Percentiles rank a stretch among this genome's conserved stretches.
phyloP scores from a whole-genome alignment of 768 basidiomycete species.

The Phaeolepiota aurea region DNA sequence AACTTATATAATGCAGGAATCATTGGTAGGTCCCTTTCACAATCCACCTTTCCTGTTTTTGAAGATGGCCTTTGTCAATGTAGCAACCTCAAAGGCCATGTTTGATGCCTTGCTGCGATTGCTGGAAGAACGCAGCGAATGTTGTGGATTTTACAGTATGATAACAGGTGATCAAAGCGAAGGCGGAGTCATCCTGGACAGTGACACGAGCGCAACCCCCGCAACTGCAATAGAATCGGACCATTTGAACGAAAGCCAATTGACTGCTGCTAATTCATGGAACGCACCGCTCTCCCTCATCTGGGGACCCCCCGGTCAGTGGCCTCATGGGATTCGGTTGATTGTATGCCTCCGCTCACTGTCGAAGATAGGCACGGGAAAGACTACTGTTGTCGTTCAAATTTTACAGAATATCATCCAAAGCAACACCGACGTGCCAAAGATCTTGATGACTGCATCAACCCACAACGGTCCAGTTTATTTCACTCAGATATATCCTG shows the following conservation, averaged over 20 bases:
- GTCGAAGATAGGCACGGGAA: slow-evolving; percentile 48
- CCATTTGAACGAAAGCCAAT: slow-evolving; percentile 48
- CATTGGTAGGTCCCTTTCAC: slow-evolving; percentile 32
- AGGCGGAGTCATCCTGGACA: slow-evolving; percentile 2
- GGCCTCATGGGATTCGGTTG: too few relatives aligned
- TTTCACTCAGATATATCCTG: not conserved
- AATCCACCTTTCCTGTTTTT: too few relatives aligned
- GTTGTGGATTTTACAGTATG: slow-evolving; percentile 41
- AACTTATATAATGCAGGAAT: slow-evolving; percentile 56
- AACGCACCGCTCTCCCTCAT: slow-evolving; percentile 42
- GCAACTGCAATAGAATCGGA: slow-evolving; percentile 7
- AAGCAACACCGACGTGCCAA: slow-evolving; percentile 19
- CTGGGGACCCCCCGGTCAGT: slow-evolving; percentile 65
- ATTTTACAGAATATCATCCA: slow-evolving; percentile 39
- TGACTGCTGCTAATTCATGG: slow-evolving; percentile 37
- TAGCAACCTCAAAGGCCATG: slow-evolving; percentile 59
- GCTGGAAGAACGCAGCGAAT: slow-evolving; percentile 28
- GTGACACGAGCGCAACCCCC: not conserved
- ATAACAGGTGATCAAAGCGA: slow-evolving; percentile 29
- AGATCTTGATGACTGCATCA: slow-evolving; percentile 64
- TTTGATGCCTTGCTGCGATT: slow-evolving; percentile 51
- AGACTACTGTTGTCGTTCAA: slow-evolving; percentile 62
- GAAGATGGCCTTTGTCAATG: too few relatives aligned
- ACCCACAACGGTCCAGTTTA: slow-evolving; percentile 55
- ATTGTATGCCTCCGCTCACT: not conserved